A percentile compares a stretch with the other conserved stretches of the same genome.
These are phyloP conservation scores for Candida piceae DNA, from an alignment of 805 yeast genomes.

Conservation along the genomic window DNA sequence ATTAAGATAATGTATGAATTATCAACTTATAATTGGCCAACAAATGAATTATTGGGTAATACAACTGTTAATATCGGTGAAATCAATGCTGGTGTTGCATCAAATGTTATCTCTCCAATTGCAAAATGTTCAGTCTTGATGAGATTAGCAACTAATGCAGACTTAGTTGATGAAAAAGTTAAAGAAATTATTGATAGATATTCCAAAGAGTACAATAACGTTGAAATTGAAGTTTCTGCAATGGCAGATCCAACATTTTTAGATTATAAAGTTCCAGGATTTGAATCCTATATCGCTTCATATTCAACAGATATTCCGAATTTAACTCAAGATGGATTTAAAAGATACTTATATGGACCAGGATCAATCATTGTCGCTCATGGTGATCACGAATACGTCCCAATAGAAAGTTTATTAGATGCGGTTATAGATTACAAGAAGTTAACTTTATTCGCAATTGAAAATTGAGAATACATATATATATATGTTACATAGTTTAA, in stretches of 20 bases:
- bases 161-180: constrained; percentile 30
- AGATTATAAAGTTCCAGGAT: constrained; percentile 61
- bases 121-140: constrained; percentile 47
- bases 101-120: constrained; percentile 58
- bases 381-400: constrained; percentile 49
- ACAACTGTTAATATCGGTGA: constrained; percentile 59
- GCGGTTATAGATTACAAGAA: constrained; percentile 52
- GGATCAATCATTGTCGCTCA: constrained; percentile 62
- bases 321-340: constrained; percentile 29
- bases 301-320: constrained; percentile 44
- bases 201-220: constrained; percentile 13
- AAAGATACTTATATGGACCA: constrained; percentile 59
- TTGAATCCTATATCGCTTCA: constrained; percentile 38
- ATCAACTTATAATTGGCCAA: constrained; percentile 41
- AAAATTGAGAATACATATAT: not conserved
- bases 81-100: constrained; percentile 58
- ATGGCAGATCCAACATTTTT: constrained; percentile 38
- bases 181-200: too few relatives aligned
- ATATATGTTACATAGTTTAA: too few relatives aligned
- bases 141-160: constrained; percentile 48
- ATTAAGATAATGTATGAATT: constrained; percentile 46
- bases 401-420: constrained; percentile 38
- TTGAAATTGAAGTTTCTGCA: constrained; percentile 7
- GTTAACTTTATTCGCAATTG: constrained; percentile 27
- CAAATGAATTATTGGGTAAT: constrained; percentile 48